These are phyloP conservation scores for Globisporangium parvum DNA, from an alignment of 352 stramenopile genomes.

Conservation along the genomic window DNA sequence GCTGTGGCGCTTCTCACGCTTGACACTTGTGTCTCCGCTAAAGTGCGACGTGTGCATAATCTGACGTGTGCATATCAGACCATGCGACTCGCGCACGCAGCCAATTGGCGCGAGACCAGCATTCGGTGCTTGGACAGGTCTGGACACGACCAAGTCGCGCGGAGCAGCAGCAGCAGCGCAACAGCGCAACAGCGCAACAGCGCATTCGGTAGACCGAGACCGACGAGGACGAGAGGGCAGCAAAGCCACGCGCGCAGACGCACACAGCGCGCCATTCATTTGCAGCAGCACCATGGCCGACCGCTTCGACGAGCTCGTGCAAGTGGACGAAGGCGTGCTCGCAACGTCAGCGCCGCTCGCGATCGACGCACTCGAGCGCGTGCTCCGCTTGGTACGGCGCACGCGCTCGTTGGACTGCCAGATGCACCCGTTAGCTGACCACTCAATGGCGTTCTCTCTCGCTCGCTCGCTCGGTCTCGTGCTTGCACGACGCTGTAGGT, in stretches of 20 bases:
- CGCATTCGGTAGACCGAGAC: too few relatives aligned
- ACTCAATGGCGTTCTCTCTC: too few relatives aligned
- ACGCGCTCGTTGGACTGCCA: background rate
- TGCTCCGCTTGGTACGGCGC: constrained; percentile 40
- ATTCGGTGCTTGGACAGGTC: background rate
- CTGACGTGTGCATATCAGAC: background rate
- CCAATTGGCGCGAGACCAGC: background rate
- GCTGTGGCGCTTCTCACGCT: too few relatives aligned
- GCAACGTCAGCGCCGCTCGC: constrained; percentile 55
- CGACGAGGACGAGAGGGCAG: background rate
- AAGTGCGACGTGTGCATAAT: too few relatives aligned
- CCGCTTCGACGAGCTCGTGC: constrained; percentile 55
- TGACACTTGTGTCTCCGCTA: background rate
- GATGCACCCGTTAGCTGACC: background rate
- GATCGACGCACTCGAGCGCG: constrained; percentile 29
- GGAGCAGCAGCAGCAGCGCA: background rate
- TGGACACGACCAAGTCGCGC: background rate
- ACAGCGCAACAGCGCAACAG: background rate
- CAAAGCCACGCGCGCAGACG: background rate
- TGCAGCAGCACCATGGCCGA: background rate
- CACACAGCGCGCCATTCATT: background rate
- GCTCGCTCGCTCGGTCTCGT: too few relatives aligned
- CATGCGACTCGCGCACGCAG: background rate
- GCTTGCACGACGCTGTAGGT: constrained; percentile 30
- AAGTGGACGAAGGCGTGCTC: constrained; percentile 57